Evolutionary conservation across 1,139 yeast genomes (phyloP), one percentile per base, ranked within the genome.

Genomic region (Hansenula sp.): DNA sequence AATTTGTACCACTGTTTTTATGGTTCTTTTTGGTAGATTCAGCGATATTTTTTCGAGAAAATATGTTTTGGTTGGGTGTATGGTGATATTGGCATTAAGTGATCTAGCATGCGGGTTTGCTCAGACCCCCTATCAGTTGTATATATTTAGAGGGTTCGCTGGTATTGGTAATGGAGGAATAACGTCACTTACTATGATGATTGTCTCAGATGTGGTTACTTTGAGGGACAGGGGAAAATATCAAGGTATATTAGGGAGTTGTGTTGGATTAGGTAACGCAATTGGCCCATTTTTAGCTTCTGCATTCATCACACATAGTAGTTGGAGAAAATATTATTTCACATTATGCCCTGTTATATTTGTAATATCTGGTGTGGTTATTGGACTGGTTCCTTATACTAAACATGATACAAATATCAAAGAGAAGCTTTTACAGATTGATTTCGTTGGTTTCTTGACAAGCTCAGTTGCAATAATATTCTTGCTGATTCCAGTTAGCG

Each of bases 211-310:
- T 49, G 52, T 70, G 31, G 68, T 67, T n/a, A 57, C 70, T 6
- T 54, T 68, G 18, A 49, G 64, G 33, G 58, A 68, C 30, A 56
- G 74, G 35, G 74, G 71, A 0, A 58, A 61, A 39, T 69, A 64
- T 48, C 71, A 69, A 51, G 73, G 74, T 1, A 43, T 55, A 65
- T 42, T 76, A 13, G 83, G 83, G 2, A 60, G 77, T 0, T 62
- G 67, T 42, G 69, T 76, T 24, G 81, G 81, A 0, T 47, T 77
- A 10, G 82, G 83, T 2, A 71, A 72, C 45, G 74, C 74, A 2
- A 49, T 75, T 13, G 84, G 83, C 0, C 84, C 83, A 0, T 68
- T 79, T 40, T 57, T 78, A 15, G 78, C 79, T 52, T 77, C 79
- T 24, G 77, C 72, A 0, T 72, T 77, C 45, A 67, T 74, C 6